A percentile compares a stretch with the other conserved stretches of the same genome.
phyloP scores from a whole-genome alignment of 1,139 yeast species.

The Lodderomyces metapsilosis region DNA sequence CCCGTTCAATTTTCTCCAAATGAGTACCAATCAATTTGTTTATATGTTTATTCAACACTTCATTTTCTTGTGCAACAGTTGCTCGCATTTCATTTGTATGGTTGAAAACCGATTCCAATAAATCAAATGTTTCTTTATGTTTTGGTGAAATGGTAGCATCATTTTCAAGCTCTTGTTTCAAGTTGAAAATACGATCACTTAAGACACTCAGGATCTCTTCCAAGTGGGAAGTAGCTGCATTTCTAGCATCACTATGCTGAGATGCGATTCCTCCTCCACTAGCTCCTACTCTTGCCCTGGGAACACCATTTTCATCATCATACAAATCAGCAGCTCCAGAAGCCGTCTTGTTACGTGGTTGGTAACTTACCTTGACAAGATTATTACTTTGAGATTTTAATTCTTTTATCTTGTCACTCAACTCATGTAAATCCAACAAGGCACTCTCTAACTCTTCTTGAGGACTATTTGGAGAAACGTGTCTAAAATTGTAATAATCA shows the following conservation, averaged over 20 bases:
- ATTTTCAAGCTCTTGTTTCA: constrained; percentile 1
- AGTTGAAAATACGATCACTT: background rate
- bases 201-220: constrained; percentile 1
- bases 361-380: constrained; percentile 6
- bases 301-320: background rate
- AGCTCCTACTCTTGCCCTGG: background rate
- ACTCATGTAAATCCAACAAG: constrained; percentile 28
- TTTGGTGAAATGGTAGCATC: background rate
- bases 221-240: background rate
- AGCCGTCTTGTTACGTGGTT: constrained; percentile 2
- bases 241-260: background rate
- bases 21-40: constrained; percentile 14
- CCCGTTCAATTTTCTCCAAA: constrained; percentile 14
- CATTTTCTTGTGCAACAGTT: constrained; percentile 14
- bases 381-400: constrained; percentile 22
- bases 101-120: constrained; percentile 15
- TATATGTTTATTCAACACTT: constrained; percentile 15
- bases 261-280: background rate
- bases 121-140: constrained; percentile 6
- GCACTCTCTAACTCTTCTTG: constrained; percentile 30
- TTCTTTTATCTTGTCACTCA: constrained; percentile 31
- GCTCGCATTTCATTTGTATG: constrained; percentile 15
- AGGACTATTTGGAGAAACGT: constrained; percentile 20
- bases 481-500: constrained; percentile 11
- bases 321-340: background rate